These are phyloP conservation scores for Fulvia fulva DNA, from an alignment of 2,329 filamentous ascomycete species.

Conservation along the genomic window DNA sequence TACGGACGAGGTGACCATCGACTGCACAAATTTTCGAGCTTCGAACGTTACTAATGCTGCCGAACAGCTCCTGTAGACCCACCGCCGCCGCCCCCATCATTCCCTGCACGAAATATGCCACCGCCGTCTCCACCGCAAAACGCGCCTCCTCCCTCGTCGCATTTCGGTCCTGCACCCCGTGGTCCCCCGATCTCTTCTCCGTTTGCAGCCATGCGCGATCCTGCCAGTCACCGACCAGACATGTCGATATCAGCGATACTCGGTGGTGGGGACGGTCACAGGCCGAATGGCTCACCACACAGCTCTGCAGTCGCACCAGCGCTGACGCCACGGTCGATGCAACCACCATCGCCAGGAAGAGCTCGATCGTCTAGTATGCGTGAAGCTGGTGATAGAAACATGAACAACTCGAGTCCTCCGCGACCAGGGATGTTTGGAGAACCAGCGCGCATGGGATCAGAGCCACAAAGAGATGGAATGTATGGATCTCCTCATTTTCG, in stretches of 20 bases:
- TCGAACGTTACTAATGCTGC: constrained; percentile 2
- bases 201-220: constrained; percentile 53
- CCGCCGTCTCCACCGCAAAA: constrained; percentile 48
- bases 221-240: constrained; percentile 56
- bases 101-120: constrained; percentile 45
- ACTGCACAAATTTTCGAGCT: neutral
- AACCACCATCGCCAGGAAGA: constrained; percentile 44
- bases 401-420: constrained; percentile 26
- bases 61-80: constrained; percentile 28
- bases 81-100: constrained; percentile 39
- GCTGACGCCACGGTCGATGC: constrained; percentile 41
- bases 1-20: constrained; percentile 25
- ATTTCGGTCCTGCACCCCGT: constrained; percentile 36
- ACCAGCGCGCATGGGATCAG: constrained; percentile 24
- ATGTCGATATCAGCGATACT: constrained; percentile 75
- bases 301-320: constrained; percentile 25
- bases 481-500: constrained; percentile 32
- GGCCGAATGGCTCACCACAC: constrained; percentile 32
- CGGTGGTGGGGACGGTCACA: constrained; percentile 41
- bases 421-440: constrained; percentile 24
- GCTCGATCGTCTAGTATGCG: constrained; percentile 37
- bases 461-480: constrained; percentile 28
- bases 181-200: constrained; percentile 43
- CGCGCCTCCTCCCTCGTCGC: constrained; percentile 38
- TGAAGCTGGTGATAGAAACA: constrained; percentile 25